A percentile compares a stretch with the other conserved stretches of the same genome.
Evolutionary conservation across 306 rosid species (phyloP).

Genomic region (Lithocarpus polystachyus): DNA sequence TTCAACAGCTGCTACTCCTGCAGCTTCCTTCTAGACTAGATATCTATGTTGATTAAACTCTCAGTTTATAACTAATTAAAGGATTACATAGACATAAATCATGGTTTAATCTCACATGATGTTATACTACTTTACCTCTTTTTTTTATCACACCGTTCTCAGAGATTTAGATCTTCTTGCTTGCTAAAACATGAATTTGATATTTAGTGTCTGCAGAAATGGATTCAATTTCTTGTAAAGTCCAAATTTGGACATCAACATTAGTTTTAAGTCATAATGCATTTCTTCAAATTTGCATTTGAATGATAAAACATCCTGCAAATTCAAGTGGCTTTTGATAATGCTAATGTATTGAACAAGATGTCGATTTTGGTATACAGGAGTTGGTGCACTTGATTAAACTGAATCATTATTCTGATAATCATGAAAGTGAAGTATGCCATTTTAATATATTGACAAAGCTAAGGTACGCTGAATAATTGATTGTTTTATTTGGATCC

Average conservation of each 20-base stretch:
- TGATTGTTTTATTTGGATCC: background rate
- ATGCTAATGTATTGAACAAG: conserved; percentile 14
- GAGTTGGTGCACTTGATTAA: conserved; percentile 47
- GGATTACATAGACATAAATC: background rate
- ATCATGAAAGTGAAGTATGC: conserved; percentile 35
- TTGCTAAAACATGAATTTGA: background rate
- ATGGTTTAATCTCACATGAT: background rate
- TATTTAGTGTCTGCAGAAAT: background rate
- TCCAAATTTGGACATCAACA: background rate
- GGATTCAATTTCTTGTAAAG: conserved; percentile 5
- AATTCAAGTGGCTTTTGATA: conserved; percentile 18
- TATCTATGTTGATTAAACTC: background rate
- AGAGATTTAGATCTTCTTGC: background rate
- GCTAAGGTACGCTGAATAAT: conserved; percentile 51
- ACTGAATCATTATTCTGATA: conserved; percentile 36
- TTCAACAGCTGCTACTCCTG: background rate
- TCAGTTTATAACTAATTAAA: background rate
- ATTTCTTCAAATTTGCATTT: conserved; percentile 25
- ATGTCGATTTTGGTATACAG: conserved; percentile 46
- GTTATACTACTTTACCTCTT: background rate
- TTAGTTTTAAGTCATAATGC: conserved; percentile 3
- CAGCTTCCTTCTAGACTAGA: background rate
- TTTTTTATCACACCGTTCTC: background rate
- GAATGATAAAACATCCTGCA: conserved; percentile 9
- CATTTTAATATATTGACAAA: conserved; percentile 63